Evolutionary conservation across 805 yeast species (phyloP).

Genomic region (Hanseniaspora valbyensis): DNA sequence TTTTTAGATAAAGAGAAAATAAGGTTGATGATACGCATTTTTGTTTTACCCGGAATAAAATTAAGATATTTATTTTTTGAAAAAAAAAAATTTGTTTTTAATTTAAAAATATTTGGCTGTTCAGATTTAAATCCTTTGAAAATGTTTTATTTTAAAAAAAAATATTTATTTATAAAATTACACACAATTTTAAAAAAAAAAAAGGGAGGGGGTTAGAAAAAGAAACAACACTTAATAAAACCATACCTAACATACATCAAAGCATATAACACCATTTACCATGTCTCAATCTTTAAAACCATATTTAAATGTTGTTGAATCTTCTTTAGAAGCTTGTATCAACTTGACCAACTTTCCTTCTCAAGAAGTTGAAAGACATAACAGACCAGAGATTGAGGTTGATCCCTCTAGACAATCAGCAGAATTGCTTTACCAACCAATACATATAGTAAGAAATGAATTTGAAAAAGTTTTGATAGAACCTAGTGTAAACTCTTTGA

Average conservation of each 20-base stretch:
- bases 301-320: slow-evolving; percentile 84
- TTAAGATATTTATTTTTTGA: too few relatives aligned
- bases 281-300: slow-evolving; percentile 97
- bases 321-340: slow-evolving; percentile 84
- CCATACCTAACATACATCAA: background rate
- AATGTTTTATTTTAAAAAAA: too few relatives aligned
- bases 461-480: slow-evolving; percentile 87
- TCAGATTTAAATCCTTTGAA: too few relatives aligned
- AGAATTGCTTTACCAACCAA: slow-evolving; percentile 77
- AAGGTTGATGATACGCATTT: too few relatives aligned
- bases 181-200: too few relatives aligned
- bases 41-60: too few relatives aligned
- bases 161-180: too few relatives aligned
- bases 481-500: slow-evolving; percentile 82
- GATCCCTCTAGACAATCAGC: slow-evolving; percentile 70
- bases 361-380: slow-evolving; percentile 92
- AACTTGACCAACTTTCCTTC: slow-evolving; percentile 91
- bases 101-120: too few relatives aligned
- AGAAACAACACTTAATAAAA: too few relatives aligned
- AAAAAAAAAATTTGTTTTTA: too few relatives aligned
- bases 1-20: too few relatives aligned
- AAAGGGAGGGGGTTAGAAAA: too few relatives aligned
- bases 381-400: slow-evolving; percentile 91
- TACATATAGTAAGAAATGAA: slow-evolving; percentile 85
- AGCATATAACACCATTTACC: background rate